Evolutionary conservation across 208 protist species (phyloP).

Genomic region (Trypanosoma congolense): DNA sequence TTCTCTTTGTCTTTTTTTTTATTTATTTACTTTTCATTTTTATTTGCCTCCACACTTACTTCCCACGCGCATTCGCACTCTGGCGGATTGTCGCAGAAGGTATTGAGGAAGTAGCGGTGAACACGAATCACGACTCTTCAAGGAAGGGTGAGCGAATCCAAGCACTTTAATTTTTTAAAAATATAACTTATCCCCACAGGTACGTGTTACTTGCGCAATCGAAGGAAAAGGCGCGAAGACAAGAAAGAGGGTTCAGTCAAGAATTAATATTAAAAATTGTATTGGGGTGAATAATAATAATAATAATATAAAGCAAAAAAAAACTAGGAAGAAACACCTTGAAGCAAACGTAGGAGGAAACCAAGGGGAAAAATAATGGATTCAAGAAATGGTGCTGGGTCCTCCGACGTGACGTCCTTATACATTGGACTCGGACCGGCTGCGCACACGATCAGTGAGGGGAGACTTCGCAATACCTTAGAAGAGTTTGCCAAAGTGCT

Average conservation of each 20-base stretch:
- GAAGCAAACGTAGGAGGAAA: neutral
- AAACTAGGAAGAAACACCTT: neutral
- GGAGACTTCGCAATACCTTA: slow-evolving; percentile 24
- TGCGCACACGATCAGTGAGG: slow-evolving; percentile 24
- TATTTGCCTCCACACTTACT: no score
- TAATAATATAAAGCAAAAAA: neutral
- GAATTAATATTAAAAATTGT: neutral
- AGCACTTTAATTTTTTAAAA: no score
- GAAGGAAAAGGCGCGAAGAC: neutral
- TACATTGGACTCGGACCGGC: slow-evolving; percentile 64
- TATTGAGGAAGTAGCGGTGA: no score
- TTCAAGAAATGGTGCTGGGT: neutral
- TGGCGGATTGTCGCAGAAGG: no score
- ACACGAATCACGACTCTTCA: no score
- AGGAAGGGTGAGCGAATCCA: no score
- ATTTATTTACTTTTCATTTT: neutral
- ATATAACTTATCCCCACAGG: no score
- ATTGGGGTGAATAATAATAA: neutral
- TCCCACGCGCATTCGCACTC: no score
- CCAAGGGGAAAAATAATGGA: slow-evolving; percentile 4
- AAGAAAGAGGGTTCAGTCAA: neutral
- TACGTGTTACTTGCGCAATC: no score
- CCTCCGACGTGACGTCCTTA: slow-evolving; percentile 28
- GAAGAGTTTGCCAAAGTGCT: slow-evolving; percentile 23
- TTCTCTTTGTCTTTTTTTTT: neutral